Percentiles rank a stretch among this genome's conserved stretches.
Evolutionary conservation across 2,329 filamentous ascomycete genomes (phyloP).

Genomic region (Aplosporella prunicola): DNA sequence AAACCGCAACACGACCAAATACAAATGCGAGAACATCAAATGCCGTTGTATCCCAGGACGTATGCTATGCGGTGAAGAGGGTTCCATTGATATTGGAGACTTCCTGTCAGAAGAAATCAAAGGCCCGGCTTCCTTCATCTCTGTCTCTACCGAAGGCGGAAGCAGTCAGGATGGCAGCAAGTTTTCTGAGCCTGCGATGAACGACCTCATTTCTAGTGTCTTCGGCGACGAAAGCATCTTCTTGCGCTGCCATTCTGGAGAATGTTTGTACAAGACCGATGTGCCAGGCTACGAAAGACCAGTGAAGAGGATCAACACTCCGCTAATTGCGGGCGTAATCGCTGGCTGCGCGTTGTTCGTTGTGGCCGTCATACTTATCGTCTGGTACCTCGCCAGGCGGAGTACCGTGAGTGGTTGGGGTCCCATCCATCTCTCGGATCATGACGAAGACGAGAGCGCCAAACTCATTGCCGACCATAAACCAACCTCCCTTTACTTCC

Average conservation of each 20-base stretch:
- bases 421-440: slow-evolving; percentile 67
- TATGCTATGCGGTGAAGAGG: slow-evolving; percentile 87
- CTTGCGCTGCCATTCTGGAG: slow-evolving; percentile 71
- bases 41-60: slow-evolving; percentile 84
- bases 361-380: slow-evolving; percentile 69
- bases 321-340: slow-evolving; percentile 88
- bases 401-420: slow-evolving; percentile 52
- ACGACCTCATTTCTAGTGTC: slow-evolving; percentile 74
- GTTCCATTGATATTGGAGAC: slow-evolving; percentile 84
- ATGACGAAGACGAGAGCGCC: slow-evolving; percentile 72
- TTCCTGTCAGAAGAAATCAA: slow-evolving; percentile 76
- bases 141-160: slow-evolving; percentile 46
- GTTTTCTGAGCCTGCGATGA: slow-evolving; percentile 88
- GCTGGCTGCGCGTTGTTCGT: slow-evolving; percentile 78
- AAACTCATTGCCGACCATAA: slow-evolving; percentile 89
- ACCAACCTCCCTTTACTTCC: slow-evolving; percentile 78
- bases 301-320: slow-evolving; percentile 92
- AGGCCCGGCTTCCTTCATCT: slow-evolving; percentile 78
- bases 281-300: slow-evolving; percentile 84
- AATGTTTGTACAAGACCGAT: slow-evolving; percentile 88
- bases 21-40: slow-evolving; percentile 73
- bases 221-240: slow-evolving; percentile 90
- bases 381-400: slow-evolving; percentile 83
- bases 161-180: slow-evolving; percentile 62
- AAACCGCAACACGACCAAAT: slow-evolving; percentile 69